phyloP scores from a whole-genome alignment of 169 alveolate genomes.

The Plasmodium knowlesi region DNA sequence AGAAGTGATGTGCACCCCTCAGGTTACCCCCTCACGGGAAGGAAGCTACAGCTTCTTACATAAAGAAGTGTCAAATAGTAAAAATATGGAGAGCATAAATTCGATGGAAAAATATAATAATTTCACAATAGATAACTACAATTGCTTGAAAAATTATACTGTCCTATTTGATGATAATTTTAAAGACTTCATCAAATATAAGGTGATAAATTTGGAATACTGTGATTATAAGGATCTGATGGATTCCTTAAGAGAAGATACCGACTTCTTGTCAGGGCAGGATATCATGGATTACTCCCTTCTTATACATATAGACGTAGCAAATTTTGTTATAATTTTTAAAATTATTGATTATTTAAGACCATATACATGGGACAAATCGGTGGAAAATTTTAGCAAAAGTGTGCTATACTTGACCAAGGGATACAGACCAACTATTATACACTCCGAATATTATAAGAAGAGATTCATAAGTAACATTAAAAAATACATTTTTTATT shows the following conservation, averaged over 20 bases:
- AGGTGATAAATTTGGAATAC: constrained; percentile 55
- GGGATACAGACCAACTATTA: constrained; percentile 71
- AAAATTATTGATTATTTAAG: constrained; percentile 73
- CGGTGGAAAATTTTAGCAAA: constrained; percentile 71
- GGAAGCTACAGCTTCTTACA: constrained; percentile 19
- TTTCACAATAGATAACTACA: constrained; percentile 45
- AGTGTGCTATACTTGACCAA: constrained; percentile 71
- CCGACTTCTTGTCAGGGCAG: constrained; percentile 21
- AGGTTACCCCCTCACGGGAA: neutral
- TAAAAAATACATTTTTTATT: constrained; percentile 52
- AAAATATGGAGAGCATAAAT: constrained; percentile 24
- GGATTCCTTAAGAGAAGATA: constrained; percentile 60
- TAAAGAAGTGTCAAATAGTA: neutral
- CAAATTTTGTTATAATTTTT: constrained; percentile 43
- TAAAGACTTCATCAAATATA: constrained; percentile 42
- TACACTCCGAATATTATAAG: constrained; percentile 72
- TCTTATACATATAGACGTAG: constrained; percentile 60
- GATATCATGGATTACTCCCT: constrained; percentile 72
- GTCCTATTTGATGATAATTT: constrained; percentile 70
- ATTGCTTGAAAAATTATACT: constrained; percentile 16
- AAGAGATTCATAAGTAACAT: constrained; percentile 67
- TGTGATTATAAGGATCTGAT: constrained; percentile 59
- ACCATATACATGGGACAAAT: constrained; percentile 75
- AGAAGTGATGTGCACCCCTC: neutral
- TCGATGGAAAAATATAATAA: constrained; percentile 50